phyloP scores from a whole-genome alignment of 1,284 basidiomycete genomes.

The Hemileia vastatrix region DNA sequence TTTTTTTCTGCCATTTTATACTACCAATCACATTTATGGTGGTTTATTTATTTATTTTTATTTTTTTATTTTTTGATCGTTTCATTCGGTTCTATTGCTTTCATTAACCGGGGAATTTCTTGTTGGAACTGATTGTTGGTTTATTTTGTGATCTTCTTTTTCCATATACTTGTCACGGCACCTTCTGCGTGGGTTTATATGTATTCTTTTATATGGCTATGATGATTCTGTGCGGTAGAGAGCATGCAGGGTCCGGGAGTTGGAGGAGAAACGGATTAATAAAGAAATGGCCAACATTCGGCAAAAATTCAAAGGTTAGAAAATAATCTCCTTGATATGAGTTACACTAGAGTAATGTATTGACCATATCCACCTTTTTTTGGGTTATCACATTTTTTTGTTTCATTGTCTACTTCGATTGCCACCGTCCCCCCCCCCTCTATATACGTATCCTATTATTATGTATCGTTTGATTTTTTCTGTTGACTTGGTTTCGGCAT shows the following conservation, averaged over 20 bases:
- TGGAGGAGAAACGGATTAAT: constrained; percentile 96
- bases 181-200: neutral
- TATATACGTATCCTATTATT: constrained; percentile 5
- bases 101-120: neutral
- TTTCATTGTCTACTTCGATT: too few species aligned
- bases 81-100: neutral
- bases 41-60: too few species aligned
- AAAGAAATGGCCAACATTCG: constrained; percentile 99
- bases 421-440: too few species aligned
- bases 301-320: constrained; percentile 88
- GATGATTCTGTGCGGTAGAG: too few species aligned
- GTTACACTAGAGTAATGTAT: neutral
- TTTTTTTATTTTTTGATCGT: neutral
- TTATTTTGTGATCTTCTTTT: too few species aligned
- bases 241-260: constrained; percentile 73
- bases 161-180: too few species aligned
- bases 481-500: neutral
- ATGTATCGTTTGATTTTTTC: neutral
- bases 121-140: neutral
- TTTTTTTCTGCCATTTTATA: neutral
- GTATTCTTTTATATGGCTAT: too few species aligned
- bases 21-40: too few species aligned
- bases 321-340: neutral
- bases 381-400: neutral
- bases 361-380: constrained; percentile 4